These are phyloP conservation scores for Kurtzmaniella quercitrusa DNA, from an alignment of 1,139 yeast species.

Conservation along the genomic window DNA sequence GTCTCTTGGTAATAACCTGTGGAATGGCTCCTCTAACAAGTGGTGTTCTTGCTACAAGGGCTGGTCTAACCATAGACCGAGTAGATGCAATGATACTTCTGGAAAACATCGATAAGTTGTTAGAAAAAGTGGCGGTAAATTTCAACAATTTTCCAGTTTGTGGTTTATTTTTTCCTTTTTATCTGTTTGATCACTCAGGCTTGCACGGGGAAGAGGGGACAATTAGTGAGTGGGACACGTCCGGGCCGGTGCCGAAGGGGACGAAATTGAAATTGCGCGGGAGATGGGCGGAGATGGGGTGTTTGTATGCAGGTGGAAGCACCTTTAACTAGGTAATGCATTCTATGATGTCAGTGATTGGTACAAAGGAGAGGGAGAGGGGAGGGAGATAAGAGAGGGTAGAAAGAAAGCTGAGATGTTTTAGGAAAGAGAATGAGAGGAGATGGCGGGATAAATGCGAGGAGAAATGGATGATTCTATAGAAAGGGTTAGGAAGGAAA, in stretches of 20 bases:
- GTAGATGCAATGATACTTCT: slow-evolving; percentile 15
- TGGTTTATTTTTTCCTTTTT: neutral
- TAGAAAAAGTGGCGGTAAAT: neutral
- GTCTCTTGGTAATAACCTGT: slow-evolving; percentile 16
- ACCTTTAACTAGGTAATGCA: neutral
- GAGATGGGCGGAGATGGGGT: neutral
- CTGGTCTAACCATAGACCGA: slow-evolving; percentile 8
- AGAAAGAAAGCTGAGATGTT: neutral
- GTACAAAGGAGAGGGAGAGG: neutral
- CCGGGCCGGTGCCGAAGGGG: slow-evolving; percentile 5
- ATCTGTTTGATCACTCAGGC: neutral
- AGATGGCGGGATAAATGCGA: too few species aligned
- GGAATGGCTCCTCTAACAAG: slow-evolving; percentile 6
- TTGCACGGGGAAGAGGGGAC: slow-evolving; percentile 4
- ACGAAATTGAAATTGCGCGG: neutral
- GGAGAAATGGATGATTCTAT: too few species aligned
- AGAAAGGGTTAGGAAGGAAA: too few species aligned
- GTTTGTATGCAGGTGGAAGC: neutral
- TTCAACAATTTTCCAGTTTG: neutral
- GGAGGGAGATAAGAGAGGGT: neutral
- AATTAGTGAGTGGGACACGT: slow-evolving; percentile 2
- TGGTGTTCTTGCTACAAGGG: slow-evolving; percentile 5
- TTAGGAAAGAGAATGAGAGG: neutral
- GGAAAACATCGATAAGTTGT: slow-evolving; percentile 16
- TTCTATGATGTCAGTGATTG: neutral